A percentile compares a stretch with the other conserved stretches of the same genome.
Conservation (phyloP, 345 rosid species). For the Turnera subulata region DNA sequence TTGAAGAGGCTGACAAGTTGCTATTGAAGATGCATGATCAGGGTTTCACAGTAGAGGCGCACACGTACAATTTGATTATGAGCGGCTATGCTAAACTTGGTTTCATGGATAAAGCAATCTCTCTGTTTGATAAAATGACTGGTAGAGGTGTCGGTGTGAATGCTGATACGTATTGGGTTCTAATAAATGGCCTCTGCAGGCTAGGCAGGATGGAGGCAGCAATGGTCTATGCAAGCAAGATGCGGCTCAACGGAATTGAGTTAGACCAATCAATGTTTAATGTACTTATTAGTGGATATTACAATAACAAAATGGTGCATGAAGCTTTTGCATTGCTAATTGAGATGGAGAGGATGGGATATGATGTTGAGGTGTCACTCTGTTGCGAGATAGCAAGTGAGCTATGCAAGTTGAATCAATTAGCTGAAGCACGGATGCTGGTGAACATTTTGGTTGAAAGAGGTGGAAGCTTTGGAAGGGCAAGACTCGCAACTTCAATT, state of each 20-base stretch:
- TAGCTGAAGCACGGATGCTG: constrained; percentile 29
- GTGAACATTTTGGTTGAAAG: constrained; percentile 29
- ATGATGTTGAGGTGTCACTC: constrained; percentile 15
- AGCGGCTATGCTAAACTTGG: constrained; percentile 30
- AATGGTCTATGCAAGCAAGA: constrained; percentile 23
- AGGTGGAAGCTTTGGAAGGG: constrained; percentile 1
- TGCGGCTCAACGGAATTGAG: constrained; percentile 39
- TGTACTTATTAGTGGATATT: constrained; percentile 31
- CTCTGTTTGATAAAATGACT: constrained; percentile 35
- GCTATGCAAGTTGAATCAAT: constrained; percentile 19
- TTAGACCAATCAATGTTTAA: constrained; percentile 31
- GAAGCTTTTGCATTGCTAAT: constrained; percentile 32
- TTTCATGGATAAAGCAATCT: constrained; percentile 28
- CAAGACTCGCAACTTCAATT: background rate
- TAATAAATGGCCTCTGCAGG: constrained; percentile 39
- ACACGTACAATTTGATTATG: constrained; percentile 44
- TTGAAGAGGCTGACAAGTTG: constrained; percentile 44
- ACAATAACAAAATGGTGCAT: constrained; percentile 32
- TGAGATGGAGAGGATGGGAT: constrained; percentile 39
- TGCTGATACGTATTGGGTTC: constrained; percentile 38
- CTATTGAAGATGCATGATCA: constrained; percentile 39
- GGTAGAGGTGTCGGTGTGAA: constrained; percentile 30
- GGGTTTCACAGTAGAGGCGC: constrained; percentile 35
- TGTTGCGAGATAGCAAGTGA: constrained; percentile 19
- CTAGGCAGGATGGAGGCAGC: constrained; percentile 37